Base-by-base conservation (phyloP, 805 yeast genomes). In the Candida qinlingensis region DNA sequence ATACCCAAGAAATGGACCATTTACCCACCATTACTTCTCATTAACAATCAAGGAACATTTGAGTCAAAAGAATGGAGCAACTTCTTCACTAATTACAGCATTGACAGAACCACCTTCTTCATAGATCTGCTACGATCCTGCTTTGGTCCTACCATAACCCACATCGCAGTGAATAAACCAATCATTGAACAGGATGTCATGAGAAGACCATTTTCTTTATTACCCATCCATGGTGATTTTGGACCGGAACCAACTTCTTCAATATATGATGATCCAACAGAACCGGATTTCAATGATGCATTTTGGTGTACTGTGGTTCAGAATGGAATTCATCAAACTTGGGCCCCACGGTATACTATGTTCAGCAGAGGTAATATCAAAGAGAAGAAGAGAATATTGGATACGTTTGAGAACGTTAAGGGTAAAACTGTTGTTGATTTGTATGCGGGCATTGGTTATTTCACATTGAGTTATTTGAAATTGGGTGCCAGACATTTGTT, bases 281-380 rank as follows among this genome's bases (percentile, higher is more conserved):
- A 44, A 3, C 50, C 45, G 0, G 85, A 81, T 55, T 74, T 83
- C 37, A 54, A 64, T 1, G 39, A 58, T 0, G 85, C 87, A 0
- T 77, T 88, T 55, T 88, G 96, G 96, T 85, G 90, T 56, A 64
- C 72, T 9, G 73, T 74, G 1, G 66, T 71, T 3, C 96, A 88
- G 58, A 87, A 89, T 62, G 90, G 89, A 2, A 79, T 88, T 4
- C 69, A 62, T 53, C 96, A 88, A 59, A 73, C 76, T 8, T 88
- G 96, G 96, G 87, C 92, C 6, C 96, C 96, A 2, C 62, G 74
- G 47, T 83, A 80, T 59, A 87, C 96, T 2, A 88, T 88, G 96
- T 89, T 89, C 61, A 83, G 91, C 43, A 66, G 96, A 19, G 96
- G 96, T 1, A 88, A 88, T 61, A 78, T 89, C 56, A 85, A 85